Evolutionary conservation across 192 early-diverging fungal species (phyloP).

Genomic region (Backusella parvicylindrica): DNA sequence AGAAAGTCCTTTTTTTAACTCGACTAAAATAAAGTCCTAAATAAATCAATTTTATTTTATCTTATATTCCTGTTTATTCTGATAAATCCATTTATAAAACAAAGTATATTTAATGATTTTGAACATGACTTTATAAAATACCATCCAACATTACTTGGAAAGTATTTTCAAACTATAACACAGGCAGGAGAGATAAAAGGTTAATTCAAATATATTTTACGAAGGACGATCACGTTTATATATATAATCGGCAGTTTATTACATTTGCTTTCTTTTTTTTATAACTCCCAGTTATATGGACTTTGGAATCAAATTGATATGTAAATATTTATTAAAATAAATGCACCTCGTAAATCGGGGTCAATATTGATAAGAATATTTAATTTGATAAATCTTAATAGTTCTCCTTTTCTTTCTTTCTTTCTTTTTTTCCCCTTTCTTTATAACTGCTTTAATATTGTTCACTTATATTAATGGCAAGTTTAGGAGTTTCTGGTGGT

Average conservation of each 20-base stretch:
- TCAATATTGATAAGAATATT: neutral
- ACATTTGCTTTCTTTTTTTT: neutral
- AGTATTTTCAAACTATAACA: too few species aligned
- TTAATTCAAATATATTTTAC: neutral
- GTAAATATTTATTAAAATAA: conserved; percentile 3
- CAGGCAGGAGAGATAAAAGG: too few species aligned
- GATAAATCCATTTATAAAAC: neutral
- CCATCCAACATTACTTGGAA: too few species aligned
- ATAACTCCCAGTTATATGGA: neutral
- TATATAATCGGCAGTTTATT: neutral
- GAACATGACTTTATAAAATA: too few species aligned
- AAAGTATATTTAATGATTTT: neutral
- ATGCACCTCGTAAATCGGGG: neutral
- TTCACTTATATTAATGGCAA: neutral
- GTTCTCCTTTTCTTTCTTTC: neutral
- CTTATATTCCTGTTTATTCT: too few species aligned
- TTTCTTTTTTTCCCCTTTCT: neutral
- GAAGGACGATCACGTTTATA: neutral
- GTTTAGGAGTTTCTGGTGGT: neutral
- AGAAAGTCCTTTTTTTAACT: neutral
- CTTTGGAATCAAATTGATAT: neutral
- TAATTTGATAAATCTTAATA: neutral
- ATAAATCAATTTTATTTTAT: neutral
- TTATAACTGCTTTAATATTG: neutral
- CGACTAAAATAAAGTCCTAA: neutral